These are phyloP conservation scores for Stemphylium beticola DNA, from an alignment of 2,329 filamentous ascomycete genomes.

Conservation along the genomic window DNA sequence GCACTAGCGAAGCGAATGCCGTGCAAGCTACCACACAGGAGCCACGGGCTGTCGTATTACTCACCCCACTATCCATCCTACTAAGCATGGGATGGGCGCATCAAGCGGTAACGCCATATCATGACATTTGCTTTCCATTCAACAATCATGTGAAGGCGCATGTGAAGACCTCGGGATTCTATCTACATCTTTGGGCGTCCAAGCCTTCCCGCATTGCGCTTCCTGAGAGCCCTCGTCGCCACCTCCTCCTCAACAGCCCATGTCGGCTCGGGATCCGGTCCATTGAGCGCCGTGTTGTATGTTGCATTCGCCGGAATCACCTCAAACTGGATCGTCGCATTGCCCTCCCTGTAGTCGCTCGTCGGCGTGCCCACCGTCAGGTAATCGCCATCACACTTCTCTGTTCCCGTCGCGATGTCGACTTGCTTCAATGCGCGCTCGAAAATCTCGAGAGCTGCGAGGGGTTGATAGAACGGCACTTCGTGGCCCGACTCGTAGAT, in stretches of 20 bases:
- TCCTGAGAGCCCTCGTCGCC: conserved; percentile 7
- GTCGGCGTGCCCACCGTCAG: conserved; percentile 44
- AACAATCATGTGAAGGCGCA: neutral
- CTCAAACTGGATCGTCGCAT: conserved; percentile 54
- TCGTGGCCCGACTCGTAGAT: conserved; percentile 59
- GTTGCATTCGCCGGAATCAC: conserved; percentile 53
- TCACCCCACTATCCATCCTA: neutral
- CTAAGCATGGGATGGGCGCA: too few relatives aligned
- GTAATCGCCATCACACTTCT: conserved; percentile 34
- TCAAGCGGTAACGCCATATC: neutral
- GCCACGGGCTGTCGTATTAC: neutral
- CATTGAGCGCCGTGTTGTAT: conserved; percentile 56
- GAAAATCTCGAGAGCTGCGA: conserved; percentile 58
- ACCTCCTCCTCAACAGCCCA: conserved; percentile 26
- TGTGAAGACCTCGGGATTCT: too few relatives aligned
- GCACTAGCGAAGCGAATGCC: conserved; percentile 1
- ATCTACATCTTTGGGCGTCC: conserved; percentile 15
- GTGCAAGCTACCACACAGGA: conserved; percentile 13
- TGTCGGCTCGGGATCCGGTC: conserved; percentile 47
- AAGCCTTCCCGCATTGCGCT: conserved; percentile 22
- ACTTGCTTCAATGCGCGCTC: conserved; percentile 55
- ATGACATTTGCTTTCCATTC: conserved; percentile 1
- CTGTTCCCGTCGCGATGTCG: conserved; percentile 59
- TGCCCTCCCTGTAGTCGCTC: conserved; percentile 53
- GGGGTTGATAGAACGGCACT: conserved; percentile 63